Percentiles rank a stretch among this genome's conserved stretches.
Conservation (phyloP, 2,329 filamentous ascomycete genomes). For the Diplocarpon mali region DNA sequence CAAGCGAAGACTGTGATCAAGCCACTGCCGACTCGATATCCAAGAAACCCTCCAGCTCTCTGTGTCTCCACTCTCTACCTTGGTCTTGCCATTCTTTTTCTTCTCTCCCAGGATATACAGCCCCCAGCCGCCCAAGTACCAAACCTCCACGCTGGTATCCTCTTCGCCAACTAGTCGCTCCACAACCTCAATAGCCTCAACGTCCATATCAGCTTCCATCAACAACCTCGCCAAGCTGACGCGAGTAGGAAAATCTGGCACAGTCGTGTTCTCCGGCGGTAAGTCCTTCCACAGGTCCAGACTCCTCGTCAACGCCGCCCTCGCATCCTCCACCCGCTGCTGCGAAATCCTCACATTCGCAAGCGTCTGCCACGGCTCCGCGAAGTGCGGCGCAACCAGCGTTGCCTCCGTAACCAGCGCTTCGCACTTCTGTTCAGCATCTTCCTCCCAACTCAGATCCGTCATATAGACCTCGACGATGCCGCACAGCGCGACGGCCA, state of each 20-base stretch:
- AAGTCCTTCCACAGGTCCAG: conserved; percentile 75
- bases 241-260: conserved; percentile 78
- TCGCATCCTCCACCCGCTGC: conserved; percentile 65
- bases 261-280: conserved; percentile 54
- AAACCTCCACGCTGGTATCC: conserved; percentile 87
- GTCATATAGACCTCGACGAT: conserved; percentile 99
- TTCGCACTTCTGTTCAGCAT: conserved; percentile 84
- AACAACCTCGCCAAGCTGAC: conserved; percentile 76
- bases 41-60: conserved; percentile 42
- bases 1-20: conserved; percentile 70
- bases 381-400: conserved; percentile 65
- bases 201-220: conserved; percentile 82
- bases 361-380: conserved; percentile 90
- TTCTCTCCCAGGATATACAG: conserved; percentile 69
- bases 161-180: conserved; percentile 80
- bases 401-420: conserved; percentile 82
- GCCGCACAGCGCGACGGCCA: conserved; percentile 86
- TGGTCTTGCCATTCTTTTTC: conserved; percentile 36
- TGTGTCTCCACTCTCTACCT: conserved; percentile 30
- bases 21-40: conserved; percentile 70
- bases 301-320: conserved; percentile 65
- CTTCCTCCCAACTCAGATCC: conserved; percentile 83
- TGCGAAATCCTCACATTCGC: conserved; percentile 93
- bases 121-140: conserved; percentile 95
- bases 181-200: conserved; percentile 73